Percentiles rank a stretch among this genome's conserved stretches.
phyloP scores from a whole-genome alignment of 2,329 filamentous ascomycete species.

The Fusarium penzigii region DNA sequence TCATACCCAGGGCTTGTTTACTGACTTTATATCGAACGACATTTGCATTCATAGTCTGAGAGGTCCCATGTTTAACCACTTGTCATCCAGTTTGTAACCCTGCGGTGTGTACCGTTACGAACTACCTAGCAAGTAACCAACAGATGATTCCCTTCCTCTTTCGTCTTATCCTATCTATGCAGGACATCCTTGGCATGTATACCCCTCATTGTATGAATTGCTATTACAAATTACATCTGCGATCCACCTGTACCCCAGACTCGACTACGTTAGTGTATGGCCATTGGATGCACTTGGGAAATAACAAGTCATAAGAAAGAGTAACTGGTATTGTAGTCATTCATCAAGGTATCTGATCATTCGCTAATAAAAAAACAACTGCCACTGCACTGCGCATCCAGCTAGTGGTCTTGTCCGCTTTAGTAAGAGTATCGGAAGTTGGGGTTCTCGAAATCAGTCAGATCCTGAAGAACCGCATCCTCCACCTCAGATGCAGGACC shows the following conservation, averaged over 20 bases:
- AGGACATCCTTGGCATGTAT: not conserved
- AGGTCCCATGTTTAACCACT: not conserved
- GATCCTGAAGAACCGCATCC: conserved; percentile 23
- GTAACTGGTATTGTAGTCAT: not conserved
- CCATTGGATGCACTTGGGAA: not conserved
- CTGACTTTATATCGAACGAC: no score
- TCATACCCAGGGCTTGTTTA: no score
- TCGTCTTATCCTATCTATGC: not conserved
- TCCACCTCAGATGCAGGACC: conserved; percentile 22
- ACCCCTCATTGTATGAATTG: not conserved
- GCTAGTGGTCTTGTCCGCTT: not conserved
- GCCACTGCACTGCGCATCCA: conserved; percentile 4
- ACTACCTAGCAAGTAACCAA: no score
- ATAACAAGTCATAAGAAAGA: not conserved
- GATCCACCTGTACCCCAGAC: not conserved
- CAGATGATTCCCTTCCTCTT: not conserved
- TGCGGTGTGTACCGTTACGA: no score
- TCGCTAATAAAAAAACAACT: not conserved
- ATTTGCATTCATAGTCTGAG: not conserved
- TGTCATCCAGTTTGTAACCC: not conserved
- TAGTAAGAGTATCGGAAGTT: conserved; percentile 31
- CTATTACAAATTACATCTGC: not conserved
- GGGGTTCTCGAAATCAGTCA: conserved; percentile 31
- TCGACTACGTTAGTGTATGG: not conserved
- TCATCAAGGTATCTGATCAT: not conserved